phyloP scores from a whole-genome alignment of 805 yeast species.

The Barnettozyma pratensis region DNA sequence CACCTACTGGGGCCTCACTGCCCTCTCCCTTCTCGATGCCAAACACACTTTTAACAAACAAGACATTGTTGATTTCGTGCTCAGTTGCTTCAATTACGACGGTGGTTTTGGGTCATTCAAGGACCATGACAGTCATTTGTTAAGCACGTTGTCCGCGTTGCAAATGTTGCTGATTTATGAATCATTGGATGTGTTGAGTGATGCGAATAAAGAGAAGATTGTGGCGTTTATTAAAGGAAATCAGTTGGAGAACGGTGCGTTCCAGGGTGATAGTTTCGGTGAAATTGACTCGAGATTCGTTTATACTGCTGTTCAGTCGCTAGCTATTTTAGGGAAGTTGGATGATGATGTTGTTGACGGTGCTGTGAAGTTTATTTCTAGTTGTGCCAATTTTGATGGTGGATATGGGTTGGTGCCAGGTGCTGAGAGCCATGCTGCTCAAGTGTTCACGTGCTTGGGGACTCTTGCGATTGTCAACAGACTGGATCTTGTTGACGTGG shows the following conservation, averaged over 20 bases:
- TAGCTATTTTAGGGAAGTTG: constrained; percentile 64
- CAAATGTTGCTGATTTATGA: constrained; percentile 72
- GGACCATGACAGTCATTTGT: constrained; percentile 80
- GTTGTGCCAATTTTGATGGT: constrained; percentile 90
- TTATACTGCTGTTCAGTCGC: constrained; percentile 70
- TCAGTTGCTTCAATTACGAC: constrained; percentile 47
- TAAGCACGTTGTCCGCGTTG: constrained; percentile 80
- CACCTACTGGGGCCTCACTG: constrained; percentile 90
- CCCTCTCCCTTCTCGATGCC: constrained; percentile 56
- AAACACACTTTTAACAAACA: constrained; percentile 51
- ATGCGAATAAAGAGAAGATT: constrained; percentile 27
- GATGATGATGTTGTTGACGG: constrained; percentile 49
- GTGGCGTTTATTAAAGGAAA: constrained; percentile 33
- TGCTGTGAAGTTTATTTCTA: constrained; percentile 59
- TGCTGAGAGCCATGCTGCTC: constrained; percentile 93
- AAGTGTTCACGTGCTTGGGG: constrained; percentile 81
- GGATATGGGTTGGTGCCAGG: constrained; percentile 94
- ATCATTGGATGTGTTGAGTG: constrained; percentile 40
- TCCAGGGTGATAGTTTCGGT: constrained; percentile 87
- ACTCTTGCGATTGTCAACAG: constrained; percentile 64
- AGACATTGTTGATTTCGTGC: constrained; percentile 64
- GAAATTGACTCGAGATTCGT: constrained; percentile 91
- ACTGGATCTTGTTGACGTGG: constrained; percentile 42
- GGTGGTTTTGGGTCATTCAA: constrained; percentile 94
- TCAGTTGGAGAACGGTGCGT: constrained; percentile 55